Evolutionary conservation across 441 rosid species (phyloP).

Genomic region (Hura crepitans): DNA sequence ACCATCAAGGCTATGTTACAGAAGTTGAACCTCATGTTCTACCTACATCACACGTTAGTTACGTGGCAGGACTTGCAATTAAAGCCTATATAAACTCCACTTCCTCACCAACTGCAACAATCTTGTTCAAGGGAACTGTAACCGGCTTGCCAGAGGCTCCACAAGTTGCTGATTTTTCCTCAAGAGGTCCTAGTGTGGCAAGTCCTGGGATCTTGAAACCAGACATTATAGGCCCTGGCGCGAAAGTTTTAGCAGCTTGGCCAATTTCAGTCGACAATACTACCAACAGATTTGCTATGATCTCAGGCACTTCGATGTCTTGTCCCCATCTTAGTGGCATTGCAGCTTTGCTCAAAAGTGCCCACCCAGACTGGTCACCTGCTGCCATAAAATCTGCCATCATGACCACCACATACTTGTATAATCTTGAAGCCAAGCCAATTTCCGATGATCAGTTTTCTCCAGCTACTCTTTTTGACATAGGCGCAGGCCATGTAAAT

Average conservation of each 20-base stretch:
- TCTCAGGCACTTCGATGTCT: conserved; percentile 89
- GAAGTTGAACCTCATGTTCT: too few relatives aligned
- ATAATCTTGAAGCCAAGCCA: conserved; percentile 12
- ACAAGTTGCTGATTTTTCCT: too few relatives aligned
- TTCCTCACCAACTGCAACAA: too few relatives aligned
- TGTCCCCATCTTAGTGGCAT: conserved; percentile 84
- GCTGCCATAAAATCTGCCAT: conserved; percentile 73
- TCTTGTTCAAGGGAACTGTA: too few relatives aligned
- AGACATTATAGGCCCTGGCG: conserved; percentile 41
- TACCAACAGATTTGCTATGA: conserved; percentile 47
- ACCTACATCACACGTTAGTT: too few relatives aligned
- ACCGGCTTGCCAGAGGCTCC: too few relatives aligned
- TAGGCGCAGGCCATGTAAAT: conserved; percentile 56
- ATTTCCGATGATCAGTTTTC: conserved; percentile 13
- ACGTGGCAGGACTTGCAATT: too few relatives aligned
- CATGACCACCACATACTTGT: conserved; percentile 15
- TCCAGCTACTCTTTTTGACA: conserved; percentile 28
- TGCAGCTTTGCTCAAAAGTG: conserved; percentile 69
- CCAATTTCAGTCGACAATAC: conserved; percentile 32
- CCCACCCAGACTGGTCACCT: conserved; percentile 61
- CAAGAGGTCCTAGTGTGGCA: conserved; percentile 31
- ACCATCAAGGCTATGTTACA: too few relatives aligned
- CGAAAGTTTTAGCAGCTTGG: conserved; percentile 47
- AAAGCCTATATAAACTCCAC: too few relatives aligned
- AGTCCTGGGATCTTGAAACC: conserved; percentile 37